Base-by-base conservation (phyloP, 352 stramenopile species). In the Lagenidium giganteum region DNA sequence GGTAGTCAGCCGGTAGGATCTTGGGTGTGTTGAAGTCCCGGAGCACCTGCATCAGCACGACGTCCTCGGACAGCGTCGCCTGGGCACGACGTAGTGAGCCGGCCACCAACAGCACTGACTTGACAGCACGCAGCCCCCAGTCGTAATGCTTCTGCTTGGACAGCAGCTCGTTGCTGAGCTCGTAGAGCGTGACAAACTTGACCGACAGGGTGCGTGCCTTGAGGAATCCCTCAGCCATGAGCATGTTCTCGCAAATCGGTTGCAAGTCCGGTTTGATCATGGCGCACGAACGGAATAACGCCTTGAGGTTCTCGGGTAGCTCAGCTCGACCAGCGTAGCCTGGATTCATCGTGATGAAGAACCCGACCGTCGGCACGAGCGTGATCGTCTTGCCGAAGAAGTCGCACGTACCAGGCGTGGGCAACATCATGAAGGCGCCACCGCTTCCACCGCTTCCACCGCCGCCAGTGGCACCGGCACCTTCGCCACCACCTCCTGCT, bases 21-120 rank as follows among this genome's bases (percentile, higher is more conserved):
- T 95, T 95, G 3, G 92, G 89, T 1, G 87, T 95, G 56, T 98
- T 98, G 45, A 97, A 97, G 60, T 98, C 90, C 42, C 88, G 83
- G 26, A 98, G 77, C 23, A 95, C 92, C 40, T 94, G 75, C 86
- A 97, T 95, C n/a, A 98, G 62, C 42, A 98, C 91, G 31, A 87
- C 77, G 20, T 84, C 82, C 59, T 97, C 92, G 1, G 53, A 58
- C 23, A 95, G 65, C 3, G 73, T 66, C 2, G 81, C 66, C 30
- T 97, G 83, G 2, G 79, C 67, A 23, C 91, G 83, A 47, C 96
- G 96, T 41, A 97, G 67, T 54, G 70, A 89, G 0, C 92, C 90
- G 13, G 90, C 90, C 8, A 97, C 88, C 9, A 92, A 64, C 18
- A 98, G 70, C 16, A 98, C 92, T 14, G 89, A 97, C 50, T 98